Base-by-base conservation (phyloP, 2,329 filamentous ascomycete genomes). In the Hymenoscyphus infarciens region DNA sequence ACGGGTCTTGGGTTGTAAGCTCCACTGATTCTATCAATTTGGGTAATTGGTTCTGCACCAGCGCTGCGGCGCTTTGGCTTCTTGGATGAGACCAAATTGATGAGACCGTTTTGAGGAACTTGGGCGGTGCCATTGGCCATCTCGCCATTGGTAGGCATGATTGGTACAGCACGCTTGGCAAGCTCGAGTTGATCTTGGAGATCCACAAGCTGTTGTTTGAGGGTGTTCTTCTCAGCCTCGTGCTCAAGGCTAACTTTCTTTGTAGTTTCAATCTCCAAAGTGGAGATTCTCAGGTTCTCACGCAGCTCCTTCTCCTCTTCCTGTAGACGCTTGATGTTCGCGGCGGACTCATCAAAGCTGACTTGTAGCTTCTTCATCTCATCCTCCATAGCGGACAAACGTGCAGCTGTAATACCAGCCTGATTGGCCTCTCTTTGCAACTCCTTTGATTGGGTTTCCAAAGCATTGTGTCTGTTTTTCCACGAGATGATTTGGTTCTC, bases 341-440 rank as follows among this genome's bases (percentile, higher is more conserved):
- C 84, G 4, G 89, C 88, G 65, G 93, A 96, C 74, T 99, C 95
- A 62, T 96, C 91, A 77, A 96, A 96, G 73, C 86, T 95, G 64
- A 85, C 80, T 77, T 97, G 92, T 57, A 98, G 82, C 77, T 91
- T 93, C 80, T 88, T 88, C 90, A 98, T 97, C 73, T 99, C 95
- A 70, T 92, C 90, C 75, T 99, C 95, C 87, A 98, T 91, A 57
- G 89, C 91, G 71, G 90, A 87, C 61, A 99, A 82, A 69, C 92
- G 90, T 67, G 95, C 95, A 60, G 94, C 92, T 2, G 91, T 91
- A 72, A 98, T 97, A 78, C 95, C 95, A 61, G 94, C 95, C 79
- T 98, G 94, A 77, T 99, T 99, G 64, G 95, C 95, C 77, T 99
- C 95, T 38, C 89, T 89, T 77, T 99, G 95, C 61, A 99, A 83